phyloP scores from a whole-genome alignment of 306 rosid species.

The Chamaecrista fasciculata region DNA sequence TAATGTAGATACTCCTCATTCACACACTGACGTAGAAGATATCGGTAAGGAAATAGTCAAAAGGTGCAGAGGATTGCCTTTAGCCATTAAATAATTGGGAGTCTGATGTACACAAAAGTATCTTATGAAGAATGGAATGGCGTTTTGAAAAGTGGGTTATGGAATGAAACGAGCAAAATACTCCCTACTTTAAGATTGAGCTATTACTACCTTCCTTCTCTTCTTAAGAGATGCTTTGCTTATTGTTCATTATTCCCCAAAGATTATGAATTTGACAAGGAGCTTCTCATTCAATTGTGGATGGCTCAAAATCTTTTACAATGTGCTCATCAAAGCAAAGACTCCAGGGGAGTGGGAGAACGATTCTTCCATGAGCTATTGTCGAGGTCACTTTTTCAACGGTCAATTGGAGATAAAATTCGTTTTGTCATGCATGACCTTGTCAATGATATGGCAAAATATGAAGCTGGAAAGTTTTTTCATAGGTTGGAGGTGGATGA shows the following conservation, averaged over 20 bases:
- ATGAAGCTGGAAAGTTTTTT: neutral
- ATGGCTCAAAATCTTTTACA: constrained; percentile 37
- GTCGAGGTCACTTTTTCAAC: constrained; percentile 36
- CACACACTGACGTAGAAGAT: neutral
- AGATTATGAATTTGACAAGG: constrained; percentile 17
- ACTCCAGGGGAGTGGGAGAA: constrained; percentile 25
- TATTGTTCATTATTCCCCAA: constrained; percentile 37
- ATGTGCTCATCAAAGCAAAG: neutral
- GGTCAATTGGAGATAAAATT: neutral
- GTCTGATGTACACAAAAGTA: constrained; percentile 21
- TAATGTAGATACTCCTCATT: neutral
- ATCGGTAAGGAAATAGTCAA: constrained; percentile 17
- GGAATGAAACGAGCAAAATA: constrained; percentile 18
- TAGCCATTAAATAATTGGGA: constrained; percentile 35
- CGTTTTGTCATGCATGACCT: constrained; percentile 39
- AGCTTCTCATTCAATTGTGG: constrained; percentile 28
- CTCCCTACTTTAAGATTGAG: constrained; percentile 28
- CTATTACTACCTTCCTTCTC: constrained; percentile 20
- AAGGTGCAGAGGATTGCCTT: constrained; percentile 32
- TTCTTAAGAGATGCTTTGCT: constrained; percentile 40
- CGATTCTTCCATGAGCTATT: constrained; percentile 15
- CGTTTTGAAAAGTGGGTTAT: constrained; percentile 9
- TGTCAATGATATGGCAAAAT: constrained; percentile 33
- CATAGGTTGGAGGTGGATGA: neutral
- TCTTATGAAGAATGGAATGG: constrained; percentile 15